A percentile compares a stretch with the other conserved stretches of the same genome.
Conservation (phyloP, 495 filamentous ascomycete species). For the Annulohypoxylon bovei region DNA sequence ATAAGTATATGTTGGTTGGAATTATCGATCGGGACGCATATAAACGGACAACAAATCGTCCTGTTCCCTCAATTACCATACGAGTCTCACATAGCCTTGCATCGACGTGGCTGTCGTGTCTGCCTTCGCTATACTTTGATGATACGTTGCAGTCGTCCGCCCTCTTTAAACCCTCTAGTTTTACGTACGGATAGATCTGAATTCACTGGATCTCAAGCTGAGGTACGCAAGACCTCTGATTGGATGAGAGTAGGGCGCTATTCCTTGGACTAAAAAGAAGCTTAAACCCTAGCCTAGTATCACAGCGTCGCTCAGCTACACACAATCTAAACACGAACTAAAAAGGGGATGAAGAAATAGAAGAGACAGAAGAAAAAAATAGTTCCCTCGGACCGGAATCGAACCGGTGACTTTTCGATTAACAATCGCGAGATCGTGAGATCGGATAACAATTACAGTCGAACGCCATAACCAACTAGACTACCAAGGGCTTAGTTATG, state of each 20-base stretch:
- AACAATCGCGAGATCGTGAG: constrained; percentile 13
- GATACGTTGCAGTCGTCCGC: neutral
- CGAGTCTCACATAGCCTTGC: neutral
- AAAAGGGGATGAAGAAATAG: neutral
- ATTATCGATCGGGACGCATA: neutral
- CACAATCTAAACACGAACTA: neutral
- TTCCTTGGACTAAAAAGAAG: neutral
- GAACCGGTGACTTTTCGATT: constrained; percentile 39
- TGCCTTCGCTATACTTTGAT: neutral
- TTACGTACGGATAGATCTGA: neutral
- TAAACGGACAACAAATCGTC: neutral
- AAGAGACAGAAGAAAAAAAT: constrained; percentile 12
- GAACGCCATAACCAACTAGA: constrained; percentile 38
- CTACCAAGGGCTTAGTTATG: constrained; percentile 26
- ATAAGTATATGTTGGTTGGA: neutral
- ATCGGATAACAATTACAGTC: constrained; percentile 29
- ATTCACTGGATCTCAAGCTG: neutral
- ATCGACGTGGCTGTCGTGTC: neutral
- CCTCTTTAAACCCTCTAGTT: neutral
- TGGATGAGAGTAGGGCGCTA: neutral
- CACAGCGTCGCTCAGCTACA: neutral
- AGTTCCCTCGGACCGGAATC: constrained; percentile 39
- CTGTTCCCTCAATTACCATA: neutral
- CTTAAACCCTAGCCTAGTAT: constrained; percentile 3
- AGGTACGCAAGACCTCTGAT: neutral